phyloP scores from a whole-genome alignment of 768 basidiomycete species.

The Psilocybe tampanensis region DNA sequence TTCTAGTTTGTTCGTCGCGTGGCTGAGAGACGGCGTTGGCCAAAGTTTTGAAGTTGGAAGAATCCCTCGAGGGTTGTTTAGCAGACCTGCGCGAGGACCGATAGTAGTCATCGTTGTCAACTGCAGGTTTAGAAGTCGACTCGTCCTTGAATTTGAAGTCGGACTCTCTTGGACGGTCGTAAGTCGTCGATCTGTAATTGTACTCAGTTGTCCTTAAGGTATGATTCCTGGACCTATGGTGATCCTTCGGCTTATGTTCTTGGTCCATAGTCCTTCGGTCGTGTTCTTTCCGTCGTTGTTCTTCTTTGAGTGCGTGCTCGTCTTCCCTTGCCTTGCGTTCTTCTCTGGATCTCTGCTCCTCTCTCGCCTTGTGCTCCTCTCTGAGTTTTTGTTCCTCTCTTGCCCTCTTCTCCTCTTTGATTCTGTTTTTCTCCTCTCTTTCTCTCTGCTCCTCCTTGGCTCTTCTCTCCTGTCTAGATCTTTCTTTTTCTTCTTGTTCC shows the following conservation, averaged over 20 bases:
- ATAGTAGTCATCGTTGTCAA: constrained; percentile 10
- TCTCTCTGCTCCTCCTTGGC: constrained; percentile 4
- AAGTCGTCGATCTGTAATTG: constrained; percentile 11
- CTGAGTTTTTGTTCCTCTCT: constrained; percentile 2
- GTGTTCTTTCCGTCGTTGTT: constrained; percentile 6
- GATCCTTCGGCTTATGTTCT: neutral
- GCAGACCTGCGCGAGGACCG: constrained; percentile 15
- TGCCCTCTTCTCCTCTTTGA: neutral
- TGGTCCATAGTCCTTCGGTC: constrained; percentile 10
- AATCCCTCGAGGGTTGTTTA: constrained; percentile 16
- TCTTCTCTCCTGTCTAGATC: constrained; percentile 2
- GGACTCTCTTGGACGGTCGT: constrained; percentile 14
- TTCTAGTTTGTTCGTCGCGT: constrained; percentile 8
- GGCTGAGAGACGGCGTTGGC: constrained; percentile 9
- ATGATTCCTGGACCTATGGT: neutral
- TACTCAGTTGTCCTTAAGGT: constrained; percentile 5
- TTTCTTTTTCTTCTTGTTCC: constrained; percentile 1
- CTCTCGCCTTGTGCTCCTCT: constrained; percentile 3
- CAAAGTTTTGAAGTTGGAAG: constrained; percentile 10
- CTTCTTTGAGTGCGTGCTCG: constrained; percentile 3
- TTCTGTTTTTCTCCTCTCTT: neutral
- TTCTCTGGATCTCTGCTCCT: constrained; percentile 7
- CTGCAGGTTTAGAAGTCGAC: constrained; percentile 11
- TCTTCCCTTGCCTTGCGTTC: constrained; percentile 2
- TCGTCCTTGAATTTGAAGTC: constrained; percentile 13